Evolutionary conservation across 768 basidiomycete species (phyloP), one percentile per base, ranked within the genome.

Genomic region (Russula emetica): DNA sequence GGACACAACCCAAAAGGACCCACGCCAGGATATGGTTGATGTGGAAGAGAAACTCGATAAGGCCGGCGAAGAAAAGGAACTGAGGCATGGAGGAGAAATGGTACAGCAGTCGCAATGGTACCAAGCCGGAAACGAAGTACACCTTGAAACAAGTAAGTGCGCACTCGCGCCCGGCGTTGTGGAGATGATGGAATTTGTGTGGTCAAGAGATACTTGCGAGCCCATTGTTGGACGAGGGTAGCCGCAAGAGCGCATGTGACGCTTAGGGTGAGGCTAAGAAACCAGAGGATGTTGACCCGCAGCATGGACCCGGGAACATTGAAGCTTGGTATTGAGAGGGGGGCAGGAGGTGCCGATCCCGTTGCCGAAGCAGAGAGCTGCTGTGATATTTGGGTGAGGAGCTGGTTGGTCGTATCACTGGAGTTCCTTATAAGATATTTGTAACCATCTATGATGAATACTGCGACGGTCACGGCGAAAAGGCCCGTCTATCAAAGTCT

Each of bases 141-240:
- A 5, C 60, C 60, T n/a, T 47, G 52, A 34, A 47, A 54, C 24
- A 61, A 54, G 13, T 51, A 57, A 5, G 49, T 38, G 22, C 61
- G 61, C 2, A 62, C 32, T 16, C 49, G 55, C 6, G 38, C 55
- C 9, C 40, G 55, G 22, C 49, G 45, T 40, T 62, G 61, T 22
- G 49, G 55, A 20, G 49, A 50, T 20, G 55, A 51, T 18, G 47
- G 36, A 32, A 57, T 47, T 30, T 47, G 63, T 28, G 59, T 40
- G 32, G 40, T 26, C 7, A 54, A 30, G 26, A 64, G 28, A 28
- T 64, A 64, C 2, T 30, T 55, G 26, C 53, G 54, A 6, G 59
- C 49, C 63, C 54, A 64, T 40, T 64, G 63, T 55, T 59, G 63
- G 8, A 63, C 45, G 13, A 58, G 45, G n/a, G 52, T 63, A 38